Base-by-base conservation (phyloP, 2,329 filamentous ascomycete species). In the Myriosclerotinia duriaeana region DNA sequence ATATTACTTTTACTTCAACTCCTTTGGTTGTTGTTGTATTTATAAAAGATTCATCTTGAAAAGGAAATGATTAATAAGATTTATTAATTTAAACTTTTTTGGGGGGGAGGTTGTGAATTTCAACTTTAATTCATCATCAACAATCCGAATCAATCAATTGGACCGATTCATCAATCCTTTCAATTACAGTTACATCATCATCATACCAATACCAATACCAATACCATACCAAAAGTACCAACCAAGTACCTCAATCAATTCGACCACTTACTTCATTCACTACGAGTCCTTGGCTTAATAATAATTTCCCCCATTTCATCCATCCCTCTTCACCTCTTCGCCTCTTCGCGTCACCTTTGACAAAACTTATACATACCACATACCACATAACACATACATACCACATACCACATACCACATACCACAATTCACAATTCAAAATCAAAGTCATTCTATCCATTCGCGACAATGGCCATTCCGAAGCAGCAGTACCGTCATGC, bases 391-490 rank as follows among this genome's bases (percentile, higher is more conserved):
- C 26, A 26, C 26, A 26, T 3, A 26, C 26, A 15, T 42, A 63
- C 1, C 36, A 36, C 30, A 42, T 20, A 38, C n/a, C 44, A 48
- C 30, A 30, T 42, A 63, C 1, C 36, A 36, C 30, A 42, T 20
- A 38, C n/a, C 44, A 48, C 30, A 38, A 62, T 40, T 17, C 22
- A 30, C 15, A 34, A 15, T 30, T 7, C 50, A 54, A 60, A 59
- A 63, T 61, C 46, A 50, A 50, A 64, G 59, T 17, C 66, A 63
- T 53, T 48, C 55, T 62, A 66, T 62, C 9, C 66, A 63, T 54
- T 69, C 67, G 69, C 71, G 70, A 71, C 54, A 55, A 74, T 74
- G 72, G 67, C 65, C 55, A 64, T 67, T 34, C 62, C 59, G 36
- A 42, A 68, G 62, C 68, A 64, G 44, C 67, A 67, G 53, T 44